Evolutionary conservation across 768 basidiomycete genomes (phyloP), one percentile per base, ranked within the genome.

Genomic region (Sarcodon aspratus): DNA sequence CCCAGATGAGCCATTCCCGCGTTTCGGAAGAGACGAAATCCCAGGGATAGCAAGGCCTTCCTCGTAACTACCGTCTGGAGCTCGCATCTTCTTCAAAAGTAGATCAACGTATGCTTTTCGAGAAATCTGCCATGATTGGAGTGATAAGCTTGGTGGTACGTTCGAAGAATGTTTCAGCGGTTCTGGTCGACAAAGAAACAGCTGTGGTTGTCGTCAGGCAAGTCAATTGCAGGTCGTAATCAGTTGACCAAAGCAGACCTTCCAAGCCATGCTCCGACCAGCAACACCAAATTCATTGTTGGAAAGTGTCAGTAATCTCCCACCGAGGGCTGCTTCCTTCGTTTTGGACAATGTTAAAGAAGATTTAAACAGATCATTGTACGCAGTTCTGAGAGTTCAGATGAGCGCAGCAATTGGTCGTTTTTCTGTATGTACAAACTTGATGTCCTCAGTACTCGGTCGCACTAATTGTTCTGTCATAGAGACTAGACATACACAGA

Each of bases 241-340:
- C 10, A 36, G 13, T 35, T 13, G 38, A 13, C 31, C 15, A 8
- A 57, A 27, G 21, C 60, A 53, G 53, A 84, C 88, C 82, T 91
- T 92, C 89, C 89, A 92, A 46, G 79, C 80, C 49, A 92, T 64
- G 63, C 88, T 89, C 57, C 89, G 71, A n/a, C 89, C 89, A 49
- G 76, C 63, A 7, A 85, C 68, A 44, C 74, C 78, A n/a, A 58
- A 50, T 3, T 65, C 59, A 48, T 63, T 65, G 48, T 71, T 65
- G 4, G 66, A 60, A 21, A 66, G 57, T 45, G 63, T 59, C 54
- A 82, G 75, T 13, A 90, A 61, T 12, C 76, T 74, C 57, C 80
- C 80, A 50, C 74, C 71, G 12, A 85, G 64, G 9, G 79, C 74
- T 34, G 74, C 71, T 61, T 91, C 84, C 61, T 76, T 79, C 53